Evolutionary conservation across 1,139 yeast genomes (phyloP), one percentile per base, ranked within the genome.

Genomic region (Pichia norvegensis): DNA sequence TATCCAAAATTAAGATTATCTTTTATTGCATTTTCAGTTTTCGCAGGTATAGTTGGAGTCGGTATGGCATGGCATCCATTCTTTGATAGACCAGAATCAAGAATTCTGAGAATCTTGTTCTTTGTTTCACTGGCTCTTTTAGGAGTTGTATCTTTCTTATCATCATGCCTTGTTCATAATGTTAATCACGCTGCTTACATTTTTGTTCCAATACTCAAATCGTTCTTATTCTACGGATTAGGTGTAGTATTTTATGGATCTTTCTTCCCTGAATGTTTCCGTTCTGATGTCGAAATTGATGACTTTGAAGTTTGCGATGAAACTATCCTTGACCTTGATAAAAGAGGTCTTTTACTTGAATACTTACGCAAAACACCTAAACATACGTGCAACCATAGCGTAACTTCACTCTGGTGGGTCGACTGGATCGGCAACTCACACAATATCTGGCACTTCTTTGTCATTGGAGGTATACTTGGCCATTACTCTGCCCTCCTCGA

Each of bases 371-470:
- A 67, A 38, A 48, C 63, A 16, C 87, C 86, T 3, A 61, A 59
- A 0, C 52, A 56, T 22, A 72, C 81, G 1, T 70, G 72, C 8
- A 67, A 70, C 52, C 63, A 64, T 38, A 61, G 64, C 33, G 80
- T 80, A 64, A 67, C 70, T 57, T 83, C 85, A 29, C 72, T 80
- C 59, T 92, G 83, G 94, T 88, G 95, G 92, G 82, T 81, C 10
- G 94, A 84, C 57, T 84, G 83, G 62, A 64, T 74, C 27, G 71
- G 81, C 50, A 74, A 79, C 33, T 86, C 96, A 43, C 98, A 92
- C 65, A 88, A 87, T 59, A 68, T 92, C 33, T 92, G 98, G 98
- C 98, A 92, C 65, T 64, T 87, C 17, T 86, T 85, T 61, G 98
- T 92, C 38, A 76, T 92, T 35, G 73, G 85, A 35, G 98, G 98